Base-by-base conservation (phyloP, 1,284 basidiomycete genomes). In the Cystobasidium sp. region DNA sequence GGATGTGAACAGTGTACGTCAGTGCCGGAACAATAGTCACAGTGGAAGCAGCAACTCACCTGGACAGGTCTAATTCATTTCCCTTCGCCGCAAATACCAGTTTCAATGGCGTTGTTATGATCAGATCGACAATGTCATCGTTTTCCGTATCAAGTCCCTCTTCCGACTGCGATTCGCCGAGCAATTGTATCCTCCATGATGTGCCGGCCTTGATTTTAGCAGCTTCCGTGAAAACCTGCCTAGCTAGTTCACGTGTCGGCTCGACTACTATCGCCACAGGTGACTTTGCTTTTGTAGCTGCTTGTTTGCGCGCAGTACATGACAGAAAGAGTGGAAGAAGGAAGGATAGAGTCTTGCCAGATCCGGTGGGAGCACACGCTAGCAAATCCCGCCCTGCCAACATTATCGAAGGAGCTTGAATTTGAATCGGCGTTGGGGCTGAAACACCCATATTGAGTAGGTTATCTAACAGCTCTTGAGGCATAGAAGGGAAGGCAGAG, bases 241-340 rank as follows among this genome's bases (percentile, higher is more conserved):
- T 90, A 0, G 96, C 94, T n/a, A 99, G 84, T 84, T 99, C 97
- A 77, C 94, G 88, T 0, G 97, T 99, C 0, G 97, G 97, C 0
- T 92, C 92, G 68, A 99, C 83, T 65, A 99, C 85, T 18, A 99
- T 79, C 0, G 91, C 90, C 74, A 94, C 51, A 68, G 56, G 63
- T 67, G 64, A 65, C 74, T 69, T 16, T 41, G 31, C 18, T 16
- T 41, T 9, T 18, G 51, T n/a, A 14, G 61, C 49, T 31, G 59
- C 24, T 6, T 24, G 43, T 22, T 41, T n/a, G 7, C 20, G 44
- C 1, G 41, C 22, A 1, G n/a, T 18, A 4, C 31, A 46, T 20
- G 63, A 69, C 1, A 90, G 84, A 75, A 97, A 86, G 37, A 93
- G 86, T 0, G 94, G 94, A 10, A 96, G 83, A 24, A 95, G 86